Base-by-base conservation (phyloP, 106 monocot genomes). In the Cymbidium sinense region DNA sequence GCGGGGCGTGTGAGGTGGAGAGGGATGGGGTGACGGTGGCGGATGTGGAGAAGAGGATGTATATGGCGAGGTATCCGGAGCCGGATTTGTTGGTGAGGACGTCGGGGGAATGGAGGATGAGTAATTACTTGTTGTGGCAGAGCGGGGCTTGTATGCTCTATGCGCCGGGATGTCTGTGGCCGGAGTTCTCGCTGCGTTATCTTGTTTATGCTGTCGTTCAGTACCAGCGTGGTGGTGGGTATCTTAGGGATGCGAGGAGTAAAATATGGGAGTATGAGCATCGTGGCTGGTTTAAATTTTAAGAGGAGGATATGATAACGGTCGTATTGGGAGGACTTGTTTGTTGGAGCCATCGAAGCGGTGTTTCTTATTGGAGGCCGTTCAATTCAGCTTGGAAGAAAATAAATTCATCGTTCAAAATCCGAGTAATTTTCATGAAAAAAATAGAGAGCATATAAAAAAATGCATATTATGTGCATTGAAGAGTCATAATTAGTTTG, bases 91-190 rank as follows among this genome's bases (percentile, higher is more conserved):
- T 90, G 44, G 64, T 90, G 5, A 74, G 87, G 77, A 90, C 87
- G 19, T 83, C 84, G 4, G 89, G 89, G 34, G 89, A 90, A 78
- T 87, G 84, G 18, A 47, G 87, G 74, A 62, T 85, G 74, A 90
- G 87, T 50, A 90, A 90, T 58, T 87, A 79, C 55, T 44, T 87
- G 3, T 64, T 83, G 36, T 90, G 86, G 89, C 89, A 90, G 74
- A 82, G 79, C 20, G 31, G 19, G 0, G 4, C 18, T 5, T 77
- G 70, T 29, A 23, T 84, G 29, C 55, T 86, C 34, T 62, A 84
- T 25, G 30, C 79, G 7, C 81, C 84, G 17, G n/a, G 12, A 8
- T 71, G 76, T 23, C 70, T 86, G 2, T 89, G 84, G 89, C 89
- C 86, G 17, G 86, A 89, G 78, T 20, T 89, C 13, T 75, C 84